phyloP scores from a whole-genome alignment of 1,284 basidiomycete genomes.

The Puccinia triticina region DNA sequence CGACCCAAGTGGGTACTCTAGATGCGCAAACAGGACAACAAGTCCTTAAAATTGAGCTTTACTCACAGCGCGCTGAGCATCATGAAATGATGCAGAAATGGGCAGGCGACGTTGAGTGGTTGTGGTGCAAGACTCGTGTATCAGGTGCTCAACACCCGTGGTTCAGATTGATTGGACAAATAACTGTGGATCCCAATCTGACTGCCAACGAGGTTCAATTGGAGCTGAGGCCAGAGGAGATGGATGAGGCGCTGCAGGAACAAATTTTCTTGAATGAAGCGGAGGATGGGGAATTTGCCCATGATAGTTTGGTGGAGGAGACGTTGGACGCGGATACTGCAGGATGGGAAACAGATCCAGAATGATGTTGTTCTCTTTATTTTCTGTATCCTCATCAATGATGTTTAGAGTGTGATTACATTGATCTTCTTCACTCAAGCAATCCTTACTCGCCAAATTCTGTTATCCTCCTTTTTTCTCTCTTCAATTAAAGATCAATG shows the following conservation, averaged over 20 bases:
- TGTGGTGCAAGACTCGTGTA: neutral
- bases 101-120: constrained; percentile 6
- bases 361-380: neutral
- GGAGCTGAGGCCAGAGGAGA: neutral
- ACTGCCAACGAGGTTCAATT: neutral
- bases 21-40: neutral
- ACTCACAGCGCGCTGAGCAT: neutral
- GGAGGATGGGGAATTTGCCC: neutral
- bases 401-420: no score
- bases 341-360: neutral
- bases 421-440: no score
- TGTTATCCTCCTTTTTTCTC: no score
- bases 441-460: no score
- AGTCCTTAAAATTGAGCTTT: neutral
- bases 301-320: neutral
- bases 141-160: neutral
- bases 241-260: neutral
- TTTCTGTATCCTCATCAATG: no score
- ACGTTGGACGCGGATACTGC: neutral
- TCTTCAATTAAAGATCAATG: no score
- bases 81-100: constrained; percentile 12
- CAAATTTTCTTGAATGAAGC: neutral
- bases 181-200: neutral
- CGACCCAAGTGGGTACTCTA: neutral
- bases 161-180: neutral